Percentiles rank a stretch among this genome's conserved stretches.
Evolutionary conservation across 768 basidiomycete genomes (phyloP).

Genomic region (Mycena epipterygia): DNA sequence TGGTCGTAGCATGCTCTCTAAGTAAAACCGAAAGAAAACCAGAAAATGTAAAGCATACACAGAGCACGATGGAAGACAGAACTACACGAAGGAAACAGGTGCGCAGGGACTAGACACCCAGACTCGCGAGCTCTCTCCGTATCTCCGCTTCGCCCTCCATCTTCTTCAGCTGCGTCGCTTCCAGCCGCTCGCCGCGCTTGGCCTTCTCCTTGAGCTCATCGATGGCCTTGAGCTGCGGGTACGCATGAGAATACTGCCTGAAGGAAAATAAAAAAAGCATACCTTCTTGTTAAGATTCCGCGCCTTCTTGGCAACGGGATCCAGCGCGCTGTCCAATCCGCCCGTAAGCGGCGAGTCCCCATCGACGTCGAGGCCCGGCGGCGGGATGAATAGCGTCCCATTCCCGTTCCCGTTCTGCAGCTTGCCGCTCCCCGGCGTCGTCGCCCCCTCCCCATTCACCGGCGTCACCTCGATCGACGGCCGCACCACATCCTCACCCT

Average conservation of each 20-base stretch:
- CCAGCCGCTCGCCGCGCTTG: constrained; percentile 90
- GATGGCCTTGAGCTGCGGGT: constrained; percentile 93
- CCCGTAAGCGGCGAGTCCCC: constrained; percentile 63
- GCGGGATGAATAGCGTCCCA: constrained; percentile 36
- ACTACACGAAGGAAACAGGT: constrained; percentile 10
- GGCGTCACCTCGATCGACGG: constrained; percentile 54
- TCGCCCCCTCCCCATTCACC: constrained; percentile 2
- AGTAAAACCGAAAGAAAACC: constrained; percentile 7
- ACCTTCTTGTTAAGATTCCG: constrained; percentile 98
- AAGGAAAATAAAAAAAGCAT: constrained; percentile 38
- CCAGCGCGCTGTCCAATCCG: constrained; percentile 69
- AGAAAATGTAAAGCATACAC: constrained; percentile 26
- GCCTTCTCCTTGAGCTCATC: constrained; percentile 96
- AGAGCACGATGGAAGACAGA: constrained; percentile 20
- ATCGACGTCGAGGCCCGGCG: constrained; percentile 39
- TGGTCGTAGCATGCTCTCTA: constrained; percentile 21
- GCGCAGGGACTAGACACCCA: constrained; percentile 41
- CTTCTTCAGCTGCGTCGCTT: constrained; percentile 97
- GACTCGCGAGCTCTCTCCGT: constrained; percentile 76
- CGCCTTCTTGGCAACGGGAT: constrained; percentile 91
- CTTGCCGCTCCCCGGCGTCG: constrained; percentile 37
- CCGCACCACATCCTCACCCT: constrained; percentile 46
- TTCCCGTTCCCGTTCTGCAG: constrained; percentile 35
- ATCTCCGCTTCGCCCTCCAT: constrained; percentile 93
- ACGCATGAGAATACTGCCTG: neutral